Evolutionary conservation across 2,329 filamentous ascomycete species (phyloP).

Genomic region (Fusarium illudens): DNA sequence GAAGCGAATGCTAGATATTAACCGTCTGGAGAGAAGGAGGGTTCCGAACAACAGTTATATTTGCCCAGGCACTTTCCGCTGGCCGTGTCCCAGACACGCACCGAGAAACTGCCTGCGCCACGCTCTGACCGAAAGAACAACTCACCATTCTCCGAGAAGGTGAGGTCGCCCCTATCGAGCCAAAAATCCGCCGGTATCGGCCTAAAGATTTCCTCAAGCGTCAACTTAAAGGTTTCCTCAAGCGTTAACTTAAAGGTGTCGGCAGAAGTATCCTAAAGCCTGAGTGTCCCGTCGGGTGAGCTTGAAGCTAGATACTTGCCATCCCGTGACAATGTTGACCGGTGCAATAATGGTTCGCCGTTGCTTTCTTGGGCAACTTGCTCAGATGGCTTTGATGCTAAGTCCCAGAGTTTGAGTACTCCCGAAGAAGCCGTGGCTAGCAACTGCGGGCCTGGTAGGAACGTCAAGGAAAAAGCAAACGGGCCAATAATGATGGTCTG

Average conservation of each 20-base stretch:
- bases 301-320: neutral
- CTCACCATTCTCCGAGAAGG: neutral
- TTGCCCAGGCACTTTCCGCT: neutral
- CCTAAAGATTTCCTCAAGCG: too few species aligned
- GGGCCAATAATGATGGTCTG: neutral
- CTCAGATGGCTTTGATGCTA: neutral
- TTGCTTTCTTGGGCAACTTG: neutral
- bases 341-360: too few species aligned
- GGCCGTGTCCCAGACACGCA: neutral
- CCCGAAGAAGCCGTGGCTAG: rapidly evolving
- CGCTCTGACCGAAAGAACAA: too few species aligned
- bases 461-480: neutral
- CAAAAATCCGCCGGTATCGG: too few species aligned
- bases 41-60: neutral
- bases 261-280: neutral
- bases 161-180: neutral
- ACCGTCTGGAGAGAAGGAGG: neutral
- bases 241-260: too few species aligned
- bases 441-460: neutral
- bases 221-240: too few species aligned
- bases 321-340: neutral
- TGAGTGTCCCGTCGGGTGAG: rapidly evolving
- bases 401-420: neutral
- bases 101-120: neutral
- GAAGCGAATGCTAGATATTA: neutral